A percentile compares a stretch with the other conserved stretches of the same genome.
Evolutionary conservation across 176 grass and related monocot species (phyloP).

Genomic region (Musa troglodytarum): DNA sequence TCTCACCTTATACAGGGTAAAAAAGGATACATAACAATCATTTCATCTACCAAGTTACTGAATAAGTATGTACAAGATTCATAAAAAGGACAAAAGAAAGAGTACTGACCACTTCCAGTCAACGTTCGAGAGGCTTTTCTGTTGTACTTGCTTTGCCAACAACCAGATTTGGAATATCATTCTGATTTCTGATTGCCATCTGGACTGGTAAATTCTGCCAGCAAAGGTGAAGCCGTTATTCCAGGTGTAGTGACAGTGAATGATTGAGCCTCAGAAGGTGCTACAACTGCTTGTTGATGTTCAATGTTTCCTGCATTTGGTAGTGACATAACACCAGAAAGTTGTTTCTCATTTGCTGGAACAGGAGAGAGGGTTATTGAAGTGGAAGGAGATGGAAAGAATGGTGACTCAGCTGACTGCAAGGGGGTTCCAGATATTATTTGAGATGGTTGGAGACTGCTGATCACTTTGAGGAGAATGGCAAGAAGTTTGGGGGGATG

Average conservation of each 20-base stretch:
- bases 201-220: constrained; percentile 71
- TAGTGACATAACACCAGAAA: constrained; percentile 51
- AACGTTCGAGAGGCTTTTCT: constrained; percentile 73
- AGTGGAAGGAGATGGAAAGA: constrained; percentile 78
- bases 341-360: constrained; percentile 60
- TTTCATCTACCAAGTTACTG: constrained; percentile 1
- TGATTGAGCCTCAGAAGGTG: constrained; percentile 39
- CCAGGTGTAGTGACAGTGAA: constrained; percentile 84
- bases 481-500: constrained; percentile 85
- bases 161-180: constrained; percentile 47
- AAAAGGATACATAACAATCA: neutral
- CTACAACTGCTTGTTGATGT: constrained; percentile 47
- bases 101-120: constrained; percentile 66
- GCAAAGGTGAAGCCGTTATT: constrained; percentile 80
- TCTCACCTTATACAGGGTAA: neutral
- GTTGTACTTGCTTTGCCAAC: constrained; percentile 46
- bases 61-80: neutral
- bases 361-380: constrained; percentile 72
- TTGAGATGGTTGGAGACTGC: constrained; percentile 63
- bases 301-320: constrained; percentile 43
- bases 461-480: constrained; percentile 89
- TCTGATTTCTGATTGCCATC: constrained; percentile 65
- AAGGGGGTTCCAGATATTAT: constrained; percentile 71
- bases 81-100: neutral
- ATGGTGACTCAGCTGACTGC: constrained; percentile 69